Evolutionary conservation across 345 rosid genomes (phyloP), one percentile per base, ranked within the genome.

Genomic region (Dipteronia sinensis): DNA sequence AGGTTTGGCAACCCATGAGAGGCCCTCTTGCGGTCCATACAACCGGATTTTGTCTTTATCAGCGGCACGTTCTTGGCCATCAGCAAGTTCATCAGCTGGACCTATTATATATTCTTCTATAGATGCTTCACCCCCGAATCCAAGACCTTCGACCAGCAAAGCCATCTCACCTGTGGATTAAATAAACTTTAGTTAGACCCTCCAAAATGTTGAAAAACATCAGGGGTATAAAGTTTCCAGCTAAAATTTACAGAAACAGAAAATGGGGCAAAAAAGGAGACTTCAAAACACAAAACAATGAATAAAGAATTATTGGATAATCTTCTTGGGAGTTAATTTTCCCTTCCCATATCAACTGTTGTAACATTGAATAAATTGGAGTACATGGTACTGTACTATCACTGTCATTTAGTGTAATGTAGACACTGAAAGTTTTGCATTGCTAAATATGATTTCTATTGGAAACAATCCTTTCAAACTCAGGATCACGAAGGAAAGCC

Each of bases 61-160:
- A 66, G 80, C 77, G 49, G 87, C 67, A 0, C 85, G 76, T 79
- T 89, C 97, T 25, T 84, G 83, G 4, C 82, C 87, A 51, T 90
- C 92, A 63, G 71, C 88, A 58, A 85, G 64, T 76, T 92, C 98
- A 78, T 89, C 97, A 22, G 75, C 93, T 15, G 97, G 90, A 38
- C 94, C 92, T 65, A 96, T 90, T 65, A 92, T 87, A 72, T 92
- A 95, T 82, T 94, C 99, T 83, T 96, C 99, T 72, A 96, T 80
- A 44, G 92, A 92, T 46, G 89, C 88, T 71, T 96, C 99, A 51
- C 95, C 98, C 29, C 99, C 98, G 11, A 94, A 84, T 40, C 90
- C 99, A 62, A 96, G 92, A 71, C 99, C 99, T 86, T 96, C 98
- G 72, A 91, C 94, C 64, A 96, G 88, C 82, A 96, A 88, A 81